Base-by-base conservation (phyloP, 306 rosid species). In the Quercus mongolica region DNA sequence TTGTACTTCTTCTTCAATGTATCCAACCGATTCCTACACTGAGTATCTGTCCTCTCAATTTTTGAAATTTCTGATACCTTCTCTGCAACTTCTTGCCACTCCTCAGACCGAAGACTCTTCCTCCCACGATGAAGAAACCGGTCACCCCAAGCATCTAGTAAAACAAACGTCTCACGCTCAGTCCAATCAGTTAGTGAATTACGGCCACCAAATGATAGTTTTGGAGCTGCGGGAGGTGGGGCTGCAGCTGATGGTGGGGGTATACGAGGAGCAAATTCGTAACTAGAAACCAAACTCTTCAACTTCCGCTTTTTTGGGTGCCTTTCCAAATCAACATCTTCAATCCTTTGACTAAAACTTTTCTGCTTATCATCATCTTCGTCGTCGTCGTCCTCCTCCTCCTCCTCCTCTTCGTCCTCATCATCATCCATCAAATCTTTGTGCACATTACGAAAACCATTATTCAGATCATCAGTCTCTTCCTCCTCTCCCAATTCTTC, bases 81-180 rank as follows among this genome's bases (percentile, higher is more conserved):
- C 69, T 91, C 96, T 4, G 97, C 93, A 74, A 94, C 97, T 85
- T 92, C 91, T 79, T 89, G 92, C 98, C 98, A 94, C 76, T 94
- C 98, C 83, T 94, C 97, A 25, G 89, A 86, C 78, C 97, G 88
- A 70, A 94, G 97, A 70, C 97, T 94, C 89, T 92, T 94, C 87
- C 94, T 94, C 56, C 92, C 94, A 56, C 82, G 92, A 69, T 84
- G 96, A 74, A 94, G 89, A 88, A 94, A 92, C 79, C 87, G 87
- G 52, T 91, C 88, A 26, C 97, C 98, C 97, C 97, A 94, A 52
- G 93, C 92, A 71, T 92, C 97, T 61, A 94, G 89, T 79, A 94
- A 91, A 65, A 88, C 88, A 78, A 91, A 80, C 1, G 98, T 92
- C 81, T 92, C 98, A 0, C 57, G 86, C 84, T 94, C 98, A 7